Conservation (phyloP, 2,329 filamentous ascomycete genomes). For the Sporothrix brunneoviolacea region DNA sequence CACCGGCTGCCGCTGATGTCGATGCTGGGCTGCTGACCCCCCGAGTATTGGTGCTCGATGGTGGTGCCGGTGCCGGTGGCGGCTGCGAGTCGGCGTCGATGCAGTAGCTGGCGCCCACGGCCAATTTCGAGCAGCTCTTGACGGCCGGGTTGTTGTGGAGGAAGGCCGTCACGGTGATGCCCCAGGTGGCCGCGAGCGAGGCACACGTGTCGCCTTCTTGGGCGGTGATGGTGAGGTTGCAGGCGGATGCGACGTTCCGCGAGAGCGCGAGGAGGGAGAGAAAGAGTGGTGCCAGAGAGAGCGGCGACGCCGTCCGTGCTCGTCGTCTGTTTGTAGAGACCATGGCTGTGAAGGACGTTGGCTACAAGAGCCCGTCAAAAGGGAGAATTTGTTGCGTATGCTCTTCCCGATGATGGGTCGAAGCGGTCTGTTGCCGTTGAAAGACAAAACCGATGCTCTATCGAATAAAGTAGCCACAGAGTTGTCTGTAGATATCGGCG, state of each 20-base stretch:
- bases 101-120: slow-evolving; percentile 8
- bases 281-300: too few relatives aligned
- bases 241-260: neutral
- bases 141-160: slow-evolving; percentile 14
- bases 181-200: slow-evolving; percentile 9
- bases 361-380: too few relatives aligned
- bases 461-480: too few relatives aligned
- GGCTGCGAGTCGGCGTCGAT: slow-evolving; percentile 2
- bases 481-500: too few relatives aligned
- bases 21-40: neutral
- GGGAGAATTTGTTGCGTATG: too few relatives aligned
- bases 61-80: neutral
- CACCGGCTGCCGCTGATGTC: neutral
- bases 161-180: slow-evolving; percentile 11
- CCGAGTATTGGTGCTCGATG: neutral
- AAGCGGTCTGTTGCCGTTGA: too few relatives aligned
- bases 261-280: neutral
- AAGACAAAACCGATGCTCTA: too few relatives aligned
- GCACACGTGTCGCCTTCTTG: slow-evolving; percentile 13
- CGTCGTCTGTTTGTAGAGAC: too few relatives aligned
- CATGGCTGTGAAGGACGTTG: too few relatives aligned
- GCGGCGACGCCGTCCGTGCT: too few relatives aligned
- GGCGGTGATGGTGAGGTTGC: slow-evolving; percentile 12
- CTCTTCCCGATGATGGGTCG: too few relatives aligned
- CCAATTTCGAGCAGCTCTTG: slow-evolving; percentile 8